These are phyloP conservation scores for Amylocarpus encephaloides DNA, from an alignment of 2,329 filamentous ascomycete genomes.

Conservation along the genomic window DNA sequence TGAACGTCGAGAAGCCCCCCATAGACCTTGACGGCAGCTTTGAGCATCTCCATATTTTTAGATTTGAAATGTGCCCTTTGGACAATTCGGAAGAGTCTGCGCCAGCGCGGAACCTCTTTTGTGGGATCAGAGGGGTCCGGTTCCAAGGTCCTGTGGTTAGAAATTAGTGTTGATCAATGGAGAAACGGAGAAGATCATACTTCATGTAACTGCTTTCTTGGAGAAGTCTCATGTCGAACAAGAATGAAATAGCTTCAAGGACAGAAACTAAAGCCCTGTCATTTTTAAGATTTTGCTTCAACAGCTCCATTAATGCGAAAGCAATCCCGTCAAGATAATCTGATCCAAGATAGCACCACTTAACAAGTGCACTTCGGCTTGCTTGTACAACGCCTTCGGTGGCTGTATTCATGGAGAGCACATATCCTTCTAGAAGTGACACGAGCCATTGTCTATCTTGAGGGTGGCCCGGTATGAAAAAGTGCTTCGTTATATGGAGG, in stretches of 20 bases:
- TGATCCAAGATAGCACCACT: slow-evolving; percentile 38
- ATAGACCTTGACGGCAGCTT: slow-evolving; percentile 76
- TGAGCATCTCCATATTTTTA: slow-evolving; percentile 72
- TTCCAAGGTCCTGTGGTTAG: neutral
- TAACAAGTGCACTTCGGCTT: slow-evolving; percentile 57
- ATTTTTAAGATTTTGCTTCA: slow-evolving; percentile 42
- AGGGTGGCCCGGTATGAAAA: slow-evolving; percentile 1
- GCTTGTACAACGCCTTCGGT: slow-evolving; percentile 69
- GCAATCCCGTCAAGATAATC: slow-evolving; percentile 38
- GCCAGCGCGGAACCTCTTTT: slow-evolving; percentile 36
- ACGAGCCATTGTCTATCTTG: slow-evolving; percentile 37
- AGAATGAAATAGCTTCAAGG: slow-evolving; percentile 69
- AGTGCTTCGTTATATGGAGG: neutral
- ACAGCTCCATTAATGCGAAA: slow-evolving; percentile 46
- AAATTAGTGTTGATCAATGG: neutral
- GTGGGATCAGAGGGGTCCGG: neutral
- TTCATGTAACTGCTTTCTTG: slow-evolving; percentile 19
- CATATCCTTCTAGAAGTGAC: slow-evolving; percentile 57
- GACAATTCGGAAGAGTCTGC: slow-evolving; percentile 59
- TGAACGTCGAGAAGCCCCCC: slow-evolving; percentile 51
- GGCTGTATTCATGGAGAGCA: slow-evolving; percentile 70
- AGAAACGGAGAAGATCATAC: neutral
- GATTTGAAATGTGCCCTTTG: slow-evolving; percentile 81
- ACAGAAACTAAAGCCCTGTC: slow-evolving; percentile 71
- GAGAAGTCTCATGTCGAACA: slow-evolving; percentile 57